Evolutionary conservation across 2,329 filamentous ascomycete species (phyloP).

Genomic region (Sporothrix luriei): DNA sequence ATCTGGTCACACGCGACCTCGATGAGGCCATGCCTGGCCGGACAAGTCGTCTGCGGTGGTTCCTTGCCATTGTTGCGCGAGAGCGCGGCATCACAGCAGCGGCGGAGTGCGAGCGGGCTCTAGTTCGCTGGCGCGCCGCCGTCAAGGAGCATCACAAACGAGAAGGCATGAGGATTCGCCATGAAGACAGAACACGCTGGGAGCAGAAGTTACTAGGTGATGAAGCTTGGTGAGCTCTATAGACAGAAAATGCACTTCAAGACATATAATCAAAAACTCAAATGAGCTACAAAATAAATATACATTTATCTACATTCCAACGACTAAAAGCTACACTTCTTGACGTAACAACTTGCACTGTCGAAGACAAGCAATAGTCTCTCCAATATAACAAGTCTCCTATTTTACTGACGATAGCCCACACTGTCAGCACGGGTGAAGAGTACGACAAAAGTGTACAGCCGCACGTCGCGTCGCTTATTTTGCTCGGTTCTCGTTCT

Average conservation of each 20-base stretch:
- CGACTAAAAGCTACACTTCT: not conserved
- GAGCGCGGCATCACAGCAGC: conserved; percentile 38
- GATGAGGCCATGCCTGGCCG: conserved; percentile 43
- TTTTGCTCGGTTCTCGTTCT: conserved; percentile 12
- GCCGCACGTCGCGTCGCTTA: not conserved
- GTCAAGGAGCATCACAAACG: not conserved
- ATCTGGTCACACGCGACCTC: conserved; percentile 45
- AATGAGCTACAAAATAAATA: not conserved
- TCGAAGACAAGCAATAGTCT: too few relatives aligned
- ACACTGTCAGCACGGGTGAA: too few relatives aligned
- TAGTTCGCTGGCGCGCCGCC: conserved; percentile 39
- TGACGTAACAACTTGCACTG: not conserved
- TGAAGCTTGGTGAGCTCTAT: not conserved
- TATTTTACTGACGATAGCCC: too few relatives aligned
- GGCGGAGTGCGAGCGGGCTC: conserved; percentile 35
- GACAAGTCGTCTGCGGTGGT: conserved; percentile 44
- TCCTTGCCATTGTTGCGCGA: conserved; percentile 41
- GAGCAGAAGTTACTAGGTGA: not conserved
- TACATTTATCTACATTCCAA: too few relatives aligned
- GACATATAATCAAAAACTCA: not conserved
- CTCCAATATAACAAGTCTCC: too few relatives aligned
- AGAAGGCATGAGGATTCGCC: not conserved
- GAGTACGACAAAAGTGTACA: not conserved
- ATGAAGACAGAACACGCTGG: too few relatives aligned
- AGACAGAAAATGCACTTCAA: not conserved